A percentile compares a stretch with the other conserved stretches of the same genome.
phyloP scores from a whole-genome alignment of 75 land plant genomes.

The Isoetes taiwanensis region DNA sequence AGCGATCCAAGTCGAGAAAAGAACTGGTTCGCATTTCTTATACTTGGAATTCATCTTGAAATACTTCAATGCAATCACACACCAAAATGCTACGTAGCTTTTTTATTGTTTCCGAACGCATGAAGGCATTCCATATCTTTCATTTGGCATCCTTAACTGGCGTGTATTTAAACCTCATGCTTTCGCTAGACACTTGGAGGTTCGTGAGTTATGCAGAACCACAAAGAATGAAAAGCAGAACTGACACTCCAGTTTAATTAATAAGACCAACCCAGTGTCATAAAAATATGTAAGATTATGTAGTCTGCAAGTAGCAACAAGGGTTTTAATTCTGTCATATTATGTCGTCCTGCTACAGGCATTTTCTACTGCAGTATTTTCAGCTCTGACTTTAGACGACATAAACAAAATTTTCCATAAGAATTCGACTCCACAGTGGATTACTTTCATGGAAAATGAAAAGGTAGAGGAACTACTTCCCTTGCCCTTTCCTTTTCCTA shows the following conservation, averaged over 20 bases:
- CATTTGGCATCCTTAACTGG: background rate
- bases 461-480: conserved; percentile 33
- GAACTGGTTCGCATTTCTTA: conserved; percentile 41
- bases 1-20: conserved; percentile 34
- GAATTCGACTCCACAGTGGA: conserved; percentile 58
- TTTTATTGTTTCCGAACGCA: too few relatives aligned
- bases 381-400: conserved; percentile 56
- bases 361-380: conserved; percentile 31
- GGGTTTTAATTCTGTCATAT: background rate
- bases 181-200: background rate
- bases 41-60: too few relatives aligned
- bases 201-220: background rate
- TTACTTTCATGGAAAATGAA: conserved; percentile 46
- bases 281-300: background rate
- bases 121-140: background rate
- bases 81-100: too few relatives aligned
- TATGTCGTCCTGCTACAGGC: conserved; percentile 33
- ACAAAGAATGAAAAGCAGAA: background rate
- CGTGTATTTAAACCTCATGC: background rate
- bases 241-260: too few relatives aligned
- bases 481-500: background rate
- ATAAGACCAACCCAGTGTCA: background rate
- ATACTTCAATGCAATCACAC: too few relatives aligned
- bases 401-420: conserved; percentile 45
- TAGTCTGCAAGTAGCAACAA: background rate